Conservation (phyloP, 2,329 filamentous ascomycete genomes). For the Aspergillus sp. region DNA sequence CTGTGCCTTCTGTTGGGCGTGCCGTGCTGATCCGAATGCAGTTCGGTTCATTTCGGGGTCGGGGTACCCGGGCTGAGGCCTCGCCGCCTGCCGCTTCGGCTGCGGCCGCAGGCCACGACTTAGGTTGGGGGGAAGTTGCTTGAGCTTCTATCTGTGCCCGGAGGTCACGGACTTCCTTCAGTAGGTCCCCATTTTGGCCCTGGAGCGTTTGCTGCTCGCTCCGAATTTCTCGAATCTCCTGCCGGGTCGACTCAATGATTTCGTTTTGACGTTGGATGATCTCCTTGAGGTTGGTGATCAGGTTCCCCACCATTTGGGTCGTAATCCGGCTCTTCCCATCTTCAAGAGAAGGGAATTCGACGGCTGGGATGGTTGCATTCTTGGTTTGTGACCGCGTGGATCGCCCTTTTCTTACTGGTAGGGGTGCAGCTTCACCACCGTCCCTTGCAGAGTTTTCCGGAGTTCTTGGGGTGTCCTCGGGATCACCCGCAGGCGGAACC, state of each 20-base stretch:
- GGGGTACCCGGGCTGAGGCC: neutral
- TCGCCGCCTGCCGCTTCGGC: too few species aligned
- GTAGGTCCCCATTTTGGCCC: neutral
- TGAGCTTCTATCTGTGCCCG: neutral
- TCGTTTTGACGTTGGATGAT: neutral
- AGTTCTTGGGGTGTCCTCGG: neutral
- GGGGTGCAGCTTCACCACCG: neutral
- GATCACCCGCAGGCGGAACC: conserved; percentile 5
- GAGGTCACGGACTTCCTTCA: neutral
- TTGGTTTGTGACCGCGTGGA: neutral
- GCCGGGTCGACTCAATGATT: neutral
- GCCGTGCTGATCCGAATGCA: neutral
- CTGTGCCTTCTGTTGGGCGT: neutral
- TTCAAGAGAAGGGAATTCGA: neutral
- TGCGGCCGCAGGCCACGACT: neutral
- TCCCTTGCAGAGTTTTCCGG: neutral
- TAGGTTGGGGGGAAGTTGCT: neutral
- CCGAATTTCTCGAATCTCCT: neutral
- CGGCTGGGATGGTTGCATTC: neutral
- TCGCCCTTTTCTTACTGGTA: neutral
- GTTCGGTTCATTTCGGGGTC: neutral
- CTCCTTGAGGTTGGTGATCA: neutral
- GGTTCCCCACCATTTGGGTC: neutral
- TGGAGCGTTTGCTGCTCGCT: neutral
- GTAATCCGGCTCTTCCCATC: neutral